Base-by-base conservation (phyloP, 163 green algal genomes). In the Scenedesmus sp. region DNA sequence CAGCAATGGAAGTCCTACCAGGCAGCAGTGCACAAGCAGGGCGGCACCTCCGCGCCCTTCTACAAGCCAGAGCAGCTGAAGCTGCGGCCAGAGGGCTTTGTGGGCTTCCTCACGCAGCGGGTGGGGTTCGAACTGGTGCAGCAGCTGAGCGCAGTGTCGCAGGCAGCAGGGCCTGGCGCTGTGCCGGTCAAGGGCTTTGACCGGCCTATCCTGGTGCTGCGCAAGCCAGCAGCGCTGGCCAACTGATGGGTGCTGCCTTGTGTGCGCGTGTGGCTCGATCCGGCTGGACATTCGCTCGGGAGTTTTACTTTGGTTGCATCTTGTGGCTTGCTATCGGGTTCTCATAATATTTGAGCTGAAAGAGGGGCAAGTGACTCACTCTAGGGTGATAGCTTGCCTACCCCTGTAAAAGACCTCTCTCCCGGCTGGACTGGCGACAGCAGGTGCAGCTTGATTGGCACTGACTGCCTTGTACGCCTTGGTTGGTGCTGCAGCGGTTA, bases 1-100 rank as follows among this genome's bases (percentile, higher is more conserved):
- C 98, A 99, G 96, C 97, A 97, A 10, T 99, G 97, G 97, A 95
- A 93, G 34, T 98, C 96, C 8, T 99, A 99, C 95, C 89, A 94
- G 20, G 85, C 93, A 26, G 97, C 97, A 1, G 91, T 96, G 16
- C 82, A 91, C 86, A 99, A 98, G 88, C 94, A 89, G 56, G 94
- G 94, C 18, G 94, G 89, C 13, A 64, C 77, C 10, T 83, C 18
- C 7, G 94, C 93, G 13, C 91, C 90, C 12, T 94, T 94, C 87
- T 52, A 86, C 46, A 91, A 91, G 46, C 87, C 92, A 4, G 90
- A 87, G 56, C 87, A 92, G 74, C 87, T 96, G 13, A 88, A 93
- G 90, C 92, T 96, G 73, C 70, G 93, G 83, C 95, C 95, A n/a
- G 88, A 95, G 84, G 55, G 76, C 56, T 96, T 96, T 77, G 56